These are phyloP conservation scores for Ogataea nakhonphanomensis DNA, from an alignment of 805 yeast species.

Conservation along the genomic window DNA sequence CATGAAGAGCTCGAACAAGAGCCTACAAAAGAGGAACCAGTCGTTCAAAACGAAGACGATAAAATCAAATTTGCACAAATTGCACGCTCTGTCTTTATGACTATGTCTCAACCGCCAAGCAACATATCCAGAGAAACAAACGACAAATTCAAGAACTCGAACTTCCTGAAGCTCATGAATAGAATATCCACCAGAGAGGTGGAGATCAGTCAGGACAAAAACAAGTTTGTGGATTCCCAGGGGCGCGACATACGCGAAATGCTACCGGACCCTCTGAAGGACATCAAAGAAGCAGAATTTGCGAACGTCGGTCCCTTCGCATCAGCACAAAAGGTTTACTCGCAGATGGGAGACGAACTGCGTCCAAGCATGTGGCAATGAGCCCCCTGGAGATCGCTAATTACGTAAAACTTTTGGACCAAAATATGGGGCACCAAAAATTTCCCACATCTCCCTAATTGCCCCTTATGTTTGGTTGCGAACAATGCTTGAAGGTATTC, in stretches of 20 bases:
- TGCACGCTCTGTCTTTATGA: slow-evolving; percentile 36
- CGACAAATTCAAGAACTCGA: slow-evolving; percentile 38
- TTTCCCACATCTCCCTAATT: neutral
- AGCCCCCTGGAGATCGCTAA: neutral
- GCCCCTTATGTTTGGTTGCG: slow-evolving; percentile 11
- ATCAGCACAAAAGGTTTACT: slow-evolving; percentile 23
- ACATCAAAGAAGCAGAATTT: slow-evolving; percentile 23
- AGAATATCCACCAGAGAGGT: slow-evolving; percentile 38
- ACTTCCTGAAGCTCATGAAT: slow-evolving; percentile 41
- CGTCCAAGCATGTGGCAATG: slow-evolving; percentile 24
- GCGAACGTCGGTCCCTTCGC: slow-evolving; percentile 21
- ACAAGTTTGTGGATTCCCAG: slow-evolving; percentile 34
- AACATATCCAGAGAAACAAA: slow-evolving; percentile 30
- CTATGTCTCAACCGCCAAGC: slow-evolving; percentile 35
- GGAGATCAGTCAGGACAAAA: slow-evolving; percentile 35
- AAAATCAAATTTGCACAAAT: slow-evolving; percentile 38
- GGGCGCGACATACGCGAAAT: slow-evolving; percentile 37
- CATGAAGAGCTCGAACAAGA: slow-evolving; percentile 5
- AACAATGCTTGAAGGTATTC: slow-evolving; percentile 15
- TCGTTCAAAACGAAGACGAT: slow-evolving; percentile 26
- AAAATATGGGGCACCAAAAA: neutral
- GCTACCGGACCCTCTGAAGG: slow-evolving; percentile 29
- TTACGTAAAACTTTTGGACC: neutral
- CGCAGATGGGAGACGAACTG: slow-evolving; percentile 18
- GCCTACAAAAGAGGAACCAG: slow-evolving; percentile 9